Conservation (phyloP, 116 monocot species). For the Papilionanthe hybrid region DNA sequence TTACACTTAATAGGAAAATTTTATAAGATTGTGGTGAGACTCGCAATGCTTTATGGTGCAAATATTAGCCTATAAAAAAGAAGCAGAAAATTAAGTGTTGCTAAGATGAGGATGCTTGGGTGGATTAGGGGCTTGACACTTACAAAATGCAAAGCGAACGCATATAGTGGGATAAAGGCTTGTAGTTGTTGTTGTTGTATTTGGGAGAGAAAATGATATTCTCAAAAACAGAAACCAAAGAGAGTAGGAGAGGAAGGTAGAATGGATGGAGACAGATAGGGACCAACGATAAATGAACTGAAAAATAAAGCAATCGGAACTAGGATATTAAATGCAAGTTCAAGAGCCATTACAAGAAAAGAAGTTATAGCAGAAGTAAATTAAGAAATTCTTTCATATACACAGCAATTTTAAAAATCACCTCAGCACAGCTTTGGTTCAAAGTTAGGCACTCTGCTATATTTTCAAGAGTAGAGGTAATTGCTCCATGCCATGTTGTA, state of each 20-base stretch:
- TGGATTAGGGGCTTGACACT: no score
- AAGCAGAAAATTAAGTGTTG: no score
- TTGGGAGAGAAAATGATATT: not conserved
- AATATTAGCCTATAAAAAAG: no score
- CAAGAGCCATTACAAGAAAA: not conserved
- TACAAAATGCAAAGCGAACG: no score
- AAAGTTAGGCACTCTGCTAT: conserved; percentile 49
- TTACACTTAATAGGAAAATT: no score
- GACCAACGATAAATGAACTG: not conserved
- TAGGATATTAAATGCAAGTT: not conserved
- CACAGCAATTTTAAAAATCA: conserved; percentile 11
- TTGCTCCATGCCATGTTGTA: conserved; percentile 17
- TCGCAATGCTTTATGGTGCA: no score
- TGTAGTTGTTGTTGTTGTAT: no score
- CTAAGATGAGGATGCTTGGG: no score
- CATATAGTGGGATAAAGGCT: no score
- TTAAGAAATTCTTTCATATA: not conserved
- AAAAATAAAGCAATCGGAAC: not conserved
- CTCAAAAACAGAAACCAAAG: not conserved
- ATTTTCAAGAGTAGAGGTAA: conserved; percentile 30
- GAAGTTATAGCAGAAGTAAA: not conserved
- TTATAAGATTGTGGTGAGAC: no score
- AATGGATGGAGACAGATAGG: not conserved
- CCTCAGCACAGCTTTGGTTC: conserved; percentile 33
- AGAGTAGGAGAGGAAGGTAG: not conserved